Evolutionary conservation across 2,329 filamentous ascomycete species (phyloP).

Genomic region (Pleoardoris graminearum): DNA sequence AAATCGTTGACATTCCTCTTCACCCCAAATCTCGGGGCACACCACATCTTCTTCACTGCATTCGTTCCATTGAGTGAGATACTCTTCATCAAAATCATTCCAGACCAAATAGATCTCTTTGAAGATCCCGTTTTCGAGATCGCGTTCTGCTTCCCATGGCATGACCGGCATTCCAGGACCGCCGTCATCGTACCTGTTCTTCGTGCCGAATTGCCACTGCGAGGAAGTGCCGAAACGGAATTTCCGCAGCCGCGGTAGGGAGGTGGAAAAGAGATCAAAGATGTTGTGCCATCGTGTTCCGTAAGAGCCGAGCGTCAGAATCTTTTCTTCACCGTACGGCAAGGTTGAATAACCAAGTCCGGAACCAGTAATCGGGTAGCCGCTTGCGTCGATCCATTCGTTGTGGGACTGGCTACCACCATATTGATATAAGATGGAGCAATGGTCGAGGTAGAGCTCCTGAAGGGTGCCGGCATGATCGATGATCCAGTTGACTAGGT

Average conservation of each 20-base stretch:
- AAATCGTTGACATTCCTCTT: not conserved
- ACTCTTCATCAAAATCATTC: not conserved
- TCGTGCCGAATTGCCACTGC: constrained; percentile 8
- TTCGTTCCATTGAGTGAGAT: not conserved
- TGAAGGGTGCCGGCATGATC: constrained; percentile 8
- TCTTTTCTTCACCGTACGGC: not conserved
- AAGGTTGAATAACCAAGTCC: not conserved
- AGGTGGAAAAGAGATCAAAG: constrained; percentile 4
- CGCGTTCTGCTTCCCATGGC: constrained; percentile 11
- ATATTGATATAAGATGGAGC: constrained; percentile 11
- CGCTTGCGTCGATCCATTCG: constrained; percentile 11
- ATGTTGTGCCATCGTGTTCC: constrained; percentile 11
- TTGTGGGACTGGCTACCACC: not conserved
- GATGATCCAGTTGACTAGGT: constrained; percentile 15
- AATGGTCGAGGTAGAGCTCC: constrained; percentile 14
- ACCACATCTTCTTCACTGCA: not conserved
- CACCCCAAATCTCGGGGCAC: not conserved
- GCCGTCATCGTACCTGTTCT: not conserved
- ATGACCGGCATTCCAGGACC: constrained; percentile 8
- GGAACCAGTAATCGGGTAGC: not conserved
- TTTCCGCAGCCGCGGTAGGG: not conserved
- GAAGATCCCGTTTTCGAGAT: constrained; percentile 8
- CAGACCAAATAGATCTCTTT: constrained; percentile 6
- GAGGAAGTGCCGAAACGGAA: constrained; percentile 12
- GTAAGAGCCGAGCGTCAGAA: not conserved